A percentile compares a stretch with the other conserved stretches of the same genome.
phyloP scores from a whole-genome alignment of 257 asterid genomes.

The Linaria vulgaris region DNA sequence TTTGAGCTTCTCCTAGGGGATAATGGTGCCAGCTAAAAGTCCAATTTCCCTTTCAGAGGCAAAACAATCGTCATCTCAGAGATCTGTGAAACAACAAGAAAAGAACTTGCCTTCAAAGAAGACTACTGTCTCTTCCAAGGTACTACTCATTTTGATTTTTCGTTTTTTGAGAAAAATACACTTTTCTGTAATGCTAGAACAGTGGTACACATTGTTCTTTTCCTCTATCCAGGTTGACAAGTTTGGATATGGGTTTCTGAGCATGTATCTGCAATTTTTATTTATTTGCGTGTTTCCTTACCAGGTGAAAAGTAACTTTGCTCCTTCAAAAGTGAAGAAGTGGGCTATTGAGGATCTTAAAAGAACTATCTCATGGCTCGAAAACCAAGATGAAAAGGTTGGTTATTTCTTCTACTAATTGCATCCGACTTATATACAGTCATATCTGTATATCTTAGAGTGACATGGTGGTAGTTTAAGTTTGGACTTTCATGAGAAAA shows the following conservation, averaged over 20 bases:
- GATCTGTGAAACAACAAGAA: conserved; percentile 44
- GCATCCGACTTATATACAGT: conserved; percentile 10
- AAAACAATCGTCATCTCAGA: conserved; percentile 44
- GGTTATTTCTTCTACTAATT: conserved; percentile 23
- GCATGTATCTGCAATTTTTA: neutral
- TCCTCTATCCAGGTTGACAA: conserved; percentile 15
- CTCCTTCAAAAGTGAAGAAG: conserved; percentile 66
- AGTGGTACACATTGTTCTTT: neutral
- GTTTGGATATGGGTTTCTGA: neutral
- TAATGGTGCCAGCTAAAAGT: conserved; percentile 18
- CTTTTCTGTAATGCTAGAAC: conserved; percentile 6
- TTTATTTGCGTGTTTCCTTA: conserved; percentile 26
- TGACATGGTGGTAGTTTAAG: neutral
- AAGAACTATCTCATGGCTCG: conserved; percentile 79
- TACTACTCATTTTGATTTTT: conserved; percentile 34
- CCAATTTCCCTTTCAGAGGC: conserved; percentile 43
- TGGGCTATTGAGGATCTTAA: conserved; percentile 85
- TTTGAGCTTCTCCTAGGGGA: conserved; percentile 10
- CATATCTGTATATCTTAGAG: conserved; percentile 12
- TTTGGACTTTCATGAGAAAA: neutral
- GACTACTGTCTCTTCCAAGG: conserved; percentile 57
- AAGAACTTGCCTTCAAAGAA: conserved; percentile 41
- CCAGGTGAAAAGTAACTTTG: conserved; percentile 44
- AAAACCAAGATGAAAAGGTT: conserved; percentile 87
- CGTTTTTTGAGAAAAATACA: conserved; percentile 4